These are phyloP conservation scores for Fusarium stilboides DNA, from an alignment of 2,329 filamentous ascomycete species.

Conservation along the genomic window DNA sequence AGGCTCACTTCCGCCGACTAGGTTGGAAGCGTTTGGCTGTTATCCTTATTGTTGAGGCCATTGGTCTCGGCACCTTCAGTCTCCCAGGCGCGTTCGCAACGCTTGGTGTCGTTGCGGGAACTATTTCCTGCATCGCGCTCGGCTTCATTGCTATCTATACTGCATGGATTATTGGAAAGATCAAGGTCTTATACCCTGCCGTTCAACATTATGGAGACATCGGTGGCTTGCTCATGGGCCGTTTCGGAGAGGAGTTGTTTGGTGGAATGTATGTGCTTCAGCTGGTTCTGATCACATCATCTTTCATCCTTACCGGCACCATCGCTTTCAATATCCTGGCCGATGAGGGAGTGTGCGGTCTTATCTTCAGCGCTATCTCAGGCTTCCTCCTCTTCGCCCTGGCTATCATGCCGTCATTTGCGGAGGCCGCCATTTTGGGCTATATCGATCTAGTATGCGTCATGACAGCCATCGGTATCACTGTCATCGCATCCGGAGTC, in stretches of 20 bases:
- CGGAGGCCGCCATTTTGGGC: constrained; percentile 47
- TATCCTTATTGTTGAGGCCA: constrained; percentile 45
- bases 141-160: constrained; percentile 59
- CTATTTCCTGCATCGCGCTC: constrained; percentile 54
- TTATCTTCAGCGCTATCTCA: constrained; percentile 58
- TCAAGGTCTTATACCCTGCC: constrained; percentile 62
- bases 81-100: constrained; percentile 46
- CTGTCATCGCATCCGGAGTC: constrained; percentile 74
- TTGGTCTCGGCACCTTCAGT: constrained; percentile 47
- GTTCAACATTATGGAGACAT: constrained; percentile 77
- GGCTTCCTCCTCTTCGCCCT: constrained; percentile 57
- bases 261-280: constrained; percentile 71
- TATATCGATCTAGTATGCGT: constrained; percentile 47
- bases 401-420: constrained; percentile 60
- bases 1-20: constrained; percentile 41
- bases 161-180: constrained; percentile 58
- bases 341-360: constrained; percentile 61
- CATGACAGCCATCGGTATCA: constrained; percentile 71
- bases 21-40: constrained; percentile 48
- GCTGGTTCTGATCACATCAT: constrained; percentile 75
- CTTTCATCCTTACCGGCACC: constrained; percentile 75
- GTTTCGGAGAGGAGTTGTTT: constrained; percentile 70
- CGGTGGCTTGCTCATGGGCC: constrained; percentile 71
- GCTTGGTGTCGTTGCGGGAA: constrained; percentile 53
- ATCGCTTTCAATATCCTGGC: constrained; percentile 76